Evolutionary conservation across 164 flowering plant genomes (phyloP).

Genomic region (Pachysandra terminalis): DNA sequence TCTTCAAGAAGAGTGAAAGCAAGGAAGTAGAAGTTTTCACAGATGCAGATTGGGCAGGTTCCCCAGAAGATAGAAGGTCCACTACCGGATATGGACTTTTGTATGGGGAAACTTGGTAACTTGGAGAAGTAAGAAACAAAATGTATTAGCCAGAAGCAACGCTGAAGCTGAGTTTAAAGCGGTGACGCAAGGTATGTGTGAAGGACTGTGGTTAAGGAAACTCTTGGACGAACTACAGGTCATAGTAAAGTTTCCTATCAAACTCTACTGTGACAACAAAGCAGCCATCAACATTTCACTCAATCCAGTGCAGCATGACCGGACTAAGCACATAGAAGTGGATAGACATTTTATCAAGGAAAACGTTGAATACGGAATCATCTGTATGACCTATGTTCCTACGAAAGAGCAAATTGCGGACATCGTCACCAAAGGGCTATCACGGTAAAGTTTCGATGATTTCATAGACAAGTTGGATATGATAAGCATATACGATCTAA

Average conservation of each 20-base stretch:
- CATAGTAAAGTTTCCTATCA: too few species aligned
- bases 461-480: too few species aligned
- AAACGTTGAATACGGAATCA: not conserved
- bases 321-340: not conserved
- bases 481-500: too few species aligned
- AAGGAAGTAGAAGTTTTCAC: not conserved
- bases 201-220: not conserved
- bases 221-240: not conserved
- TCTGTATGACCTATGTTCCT: too few species aligned
- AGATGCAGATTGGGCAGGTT: not conserved
- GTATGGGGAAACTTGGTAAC: not conserved
- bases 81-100: not conserved
- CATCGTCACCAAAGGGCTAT: too few species aligned
- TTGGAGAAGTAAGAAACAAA: not conserved
- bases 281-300: not conserved
- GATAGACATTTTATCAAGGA: not conserved
- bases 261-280: not conserved
- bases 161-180: too few species aligned
- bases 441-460: too few species aligned
- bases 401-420: too few species aligned
- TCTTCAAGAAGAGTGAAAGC: too few species aligned
- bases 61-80: not conserved
- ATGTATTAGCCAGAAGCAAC: too few species aligned
- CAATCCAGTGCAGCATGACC: not conserved
- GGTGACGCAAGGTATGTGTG: not conserved